These are phyloP conservation scores for Verticillium nubilum DNA, from an alignment of 2,329 filamentous ascomycete species.

Conservation along the genomic window DNA sequence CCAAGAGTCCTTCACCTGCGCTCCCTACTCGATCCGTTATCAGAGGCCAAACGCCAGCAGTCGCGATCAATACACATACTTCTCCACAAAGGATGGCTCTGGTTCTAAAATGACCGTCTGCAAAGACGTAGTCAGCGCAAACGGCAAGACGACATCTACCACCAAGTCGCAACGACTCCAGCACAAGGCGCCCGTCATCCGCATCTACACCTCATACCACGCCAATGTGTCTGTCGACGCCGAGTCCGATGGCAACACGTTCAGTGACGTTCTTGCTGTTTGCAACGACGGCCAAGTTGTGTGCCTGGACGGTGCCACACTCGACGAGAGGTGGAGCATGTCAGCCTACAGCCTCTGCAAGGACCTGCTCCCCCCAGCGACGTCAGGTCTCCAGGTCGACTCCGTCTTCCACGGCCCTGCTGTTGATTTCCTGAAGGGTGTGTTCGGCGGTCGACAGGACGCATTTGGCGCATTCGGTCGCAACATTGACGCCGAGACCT, in stretches of 20 bases:
- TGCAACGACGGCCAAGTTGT: slow-evolving; percentile 56
- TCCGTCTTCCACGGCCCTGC: slow-evolving; percentile 40
- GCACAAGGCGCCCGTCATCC: slow-evolving; percentile 32
- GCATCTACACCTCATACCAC: slow-evolving; percentile 31
- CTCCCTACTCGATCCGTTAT: slow-evolving; percentile 52
- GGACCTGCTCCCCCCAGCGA: slow-evolving; percentile 28
- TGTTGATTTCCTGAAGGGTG: slow-evolving; percentile 44
- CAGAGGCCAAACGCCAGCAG: slow-evolving; percentile 41
- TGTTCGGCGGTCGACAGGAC: slow-evolving; percentile 51
- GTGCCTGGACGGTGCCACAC: slow-evolving; percentile 52
- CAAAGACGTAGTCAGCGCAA: slow-evolving; percentile 47
- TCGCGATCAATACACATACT: slow-evolving; percentile 55
- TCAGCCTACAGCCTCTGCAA: slow-evolving; percentile 35
- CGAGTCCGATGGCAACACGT: not conserved
- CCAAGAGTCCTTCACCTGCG: slow-evolving; percentile 57
- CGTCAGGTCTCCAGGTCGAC: slow-evolving; percentile 37
- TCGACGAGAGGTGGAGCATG: slow-evolving; percentile 42
- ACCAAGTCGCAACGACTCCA: slow-evolving; percentile 30
- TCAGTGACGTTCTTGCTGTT: slow-evolving; percentile 45
- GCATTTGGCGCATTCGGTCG: slow-evolving; percentile 45
- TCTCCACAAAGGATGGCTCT: slow-evolving; percentile 42
- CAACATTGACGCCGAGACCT: slow-evolving; percentile 34
- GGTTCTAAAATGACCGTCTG: slow-evolving; percentile 52
- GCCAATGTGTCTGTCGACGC: slow-evolving; percentile 6
- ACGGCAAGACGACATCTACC: slow-evolving; percentile 47